phyloP scores from a whole-genome alignment of 1,284 basidiomycete genomes.

The Apiotrichum siamense region DNA sequence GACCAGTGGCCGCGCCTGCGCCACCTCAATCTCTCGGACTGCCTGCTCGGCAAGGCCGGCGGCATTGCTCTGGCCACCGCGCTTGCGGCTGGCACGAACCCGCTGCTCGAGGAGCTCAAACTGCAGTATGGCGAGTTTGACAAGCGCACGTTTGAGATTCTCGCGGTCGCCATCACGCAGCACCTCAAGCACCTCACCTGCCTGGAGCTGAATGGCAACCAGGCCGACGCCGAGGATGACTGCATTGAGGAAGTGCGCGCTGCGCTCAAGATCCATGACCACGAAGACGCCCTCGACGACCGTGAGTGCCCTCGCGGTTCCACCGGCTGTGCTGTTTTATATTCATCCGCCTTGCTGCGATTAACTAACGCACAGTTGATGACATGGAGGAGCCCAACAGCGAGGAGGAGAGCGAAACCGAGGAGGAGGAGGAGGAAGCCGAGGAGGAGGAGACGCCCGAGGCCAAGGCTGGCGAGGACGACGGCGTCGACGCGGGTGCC shows the following conservation, averaged over 20 bases:
- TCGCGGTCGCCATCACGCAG: slow-evolving; percentile 61
- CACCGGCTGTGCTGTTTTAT: no score
- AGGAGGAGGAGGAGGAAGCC: slow-evolving; percentile 46
- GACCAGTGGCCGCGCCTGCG: slow-evolving; percentile 64
- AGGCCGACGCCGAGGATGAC: slow-evolving; percentile 73
- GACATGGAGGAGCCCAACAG: slow-evolving; percentile 59
- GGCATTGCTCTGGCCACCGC: slow-evolving; percentile 61
- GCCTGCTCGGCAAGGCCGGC: slow-evolving; percentile 65
- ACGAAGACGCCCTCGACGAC: slow-evolving; percentile 75
- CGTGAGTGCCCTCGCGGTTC: slow-evolving; percentile 35
- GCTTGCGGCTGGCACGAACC: slow-evolving; percentile 59
- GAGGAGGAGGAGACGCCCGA: slow-evolving; percentile 44
- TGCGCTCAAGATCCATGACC: slow-evolving; percentile 64
- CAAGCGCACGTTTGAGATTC: slow-evolving; percentile 58
- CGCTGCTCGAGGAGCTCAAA: slow-evolving; percentile 65
- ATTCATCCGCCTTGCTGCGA: neutral
- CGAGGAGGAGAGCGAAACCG: slow-evolving; percentile 50
- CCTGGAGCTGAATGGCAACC: slow-evolving; percentile 83
- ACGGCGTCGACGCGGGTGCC: slow-evolving; percentile 33
- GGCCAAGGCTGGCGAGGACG: slow-evolving; percentile 36
- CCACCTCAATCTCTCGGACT: slow-evolving; percentile 85
- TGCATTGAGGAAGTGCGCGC: slow-evolving; percentile 60
- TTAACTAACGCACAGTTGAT: slow-evolving; percentile 48
- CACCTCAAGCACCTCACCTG: slow-evolving; percentile 57
- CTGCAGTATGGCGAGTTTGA: slow-evolving; percentile 89